phyloP scores from a whole-genome alignment of 352 stramenopile genomes.

The Globisporangium solare region DNA sequence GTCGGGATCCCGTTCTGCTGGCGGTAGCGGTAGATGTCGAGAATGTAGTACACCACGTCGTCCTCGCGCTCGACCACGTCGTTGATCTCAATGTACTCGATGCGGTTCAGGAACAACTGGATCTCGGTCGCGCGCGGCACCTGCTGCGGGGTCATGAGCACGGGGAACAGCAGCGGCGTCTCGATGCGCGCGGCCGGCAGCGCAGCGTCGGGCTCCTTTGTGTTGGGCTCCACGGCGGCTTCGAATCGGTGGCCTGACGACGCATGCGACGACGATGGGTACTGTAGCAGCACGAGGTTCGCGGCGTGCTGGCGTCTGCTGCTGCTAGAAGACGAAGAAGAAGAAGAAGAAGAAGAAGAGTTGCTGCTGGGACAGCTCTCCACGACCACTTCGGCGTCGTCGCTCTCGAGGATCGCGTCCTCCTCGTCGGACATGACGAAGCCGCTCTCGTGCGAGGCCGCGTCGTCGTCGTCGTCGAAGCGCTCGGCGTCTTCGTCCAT shows the following conservation, averaged over 20 bases:
- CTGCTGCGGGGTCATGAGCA: conserved; percentile 41
- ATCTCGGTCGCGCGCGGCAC: conserved; percentile 52
- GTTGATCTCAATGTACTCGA: conserved; percentile 57
- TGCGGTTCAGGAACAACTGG: conserved; percentile 46
- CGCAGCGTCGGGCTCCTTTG: too few species aligned
- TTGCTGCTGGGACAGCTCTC: not conserved
- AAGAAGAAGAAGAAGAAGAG: too few species aligned
- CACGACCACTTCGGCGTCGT: not conserved
- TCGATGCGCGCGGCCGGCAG: conserved; percentile 23
- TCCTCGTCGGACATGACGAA: not conserved
- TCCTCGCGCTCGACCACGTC: conserved; percentile 44
- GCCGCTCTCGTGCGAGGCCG: not conserved
- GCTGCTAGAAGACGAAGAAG: too few species aligned
- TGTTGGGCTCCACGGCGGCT: conserved; percentile 3
- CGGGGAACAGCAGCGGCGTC: conserved; percentile 38
- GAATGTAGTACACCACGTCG: conserved; percentile 44
- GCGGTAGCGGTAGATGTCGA: conserved; percentile 56
- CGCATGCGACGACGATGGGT: conserved; percentile 2
- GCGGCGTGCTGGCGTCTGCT: not conserved
- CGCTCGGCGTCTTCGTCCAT: not conserved
- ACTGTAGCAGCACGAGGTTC: conserved; percentile 8
- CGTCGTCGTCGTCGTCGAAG: not conserved
- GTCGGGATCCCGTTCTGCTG: conserved; percentile 49
- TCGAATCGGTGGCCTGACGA: not conserved
- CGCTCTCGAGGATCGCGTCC: not conserved